phyloP scores from a whole-genome alignment of 2,329 filamentous ascomycete genomes.

The Epichloe sibirici region DNA sequence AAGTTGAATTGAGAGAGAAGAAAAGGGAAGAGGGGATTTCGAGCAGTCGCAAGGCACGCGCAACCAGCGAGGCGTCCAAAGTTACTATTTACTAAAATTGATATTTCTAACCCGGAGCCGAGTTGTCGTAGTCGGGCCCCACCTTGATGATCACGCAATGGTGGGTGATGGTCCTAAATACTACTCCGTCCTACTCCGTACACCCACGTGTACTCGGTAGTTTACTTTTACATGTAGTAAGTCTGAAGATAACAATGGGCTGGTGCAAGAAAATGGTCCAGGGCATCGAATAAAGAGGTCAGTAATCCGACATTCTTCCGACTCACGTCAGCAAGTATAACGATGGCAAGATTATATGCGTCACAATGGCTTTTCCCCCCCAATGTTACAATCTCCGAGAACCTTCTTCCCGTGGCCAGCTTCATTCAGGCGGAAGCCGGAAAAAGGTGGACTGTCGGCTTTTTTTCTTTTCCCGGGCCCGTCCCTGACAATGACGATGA shows the following conservation, averaged over 20 bases:
- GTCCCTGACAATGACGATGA: conserved; percentile 8
- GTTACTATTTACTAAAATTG: not conserved
- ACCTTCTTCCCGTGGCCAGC: too few species aligned
- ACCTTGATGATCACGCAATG: conserved; percentile 19
- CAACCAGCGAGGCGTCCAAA: not conserved
- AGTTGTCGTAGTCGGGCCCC: conserved; percentile 1
- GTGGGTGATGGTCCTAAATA: conserved; percentile 5
- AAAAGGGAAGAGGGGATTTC: conserved; percentile 5
- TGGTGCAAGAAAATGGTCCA: not conserved
- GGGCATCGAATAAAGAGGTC: not conserved
- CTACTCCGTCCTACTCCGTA: too few species aligned
- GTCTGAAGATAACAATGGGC: not conserved
- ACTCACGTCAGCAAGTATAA: too few species aligned
- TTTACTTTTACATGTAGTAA: too few species aligned
- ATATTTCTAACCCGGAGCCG: conserved; percentile 2
- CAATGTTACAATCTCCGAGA: too few species aligned
- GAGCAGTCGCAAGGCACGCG: not conserved
- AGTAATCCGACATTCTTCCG: not conserved
- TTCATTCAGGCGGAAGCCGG: too few species aligned
- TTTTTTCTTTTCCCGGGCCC: not conserved
- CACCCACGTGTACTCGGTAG: too few species aligned
- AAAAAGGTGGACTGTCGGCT: not conserved
- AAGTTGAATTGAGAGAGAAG: not conserved
- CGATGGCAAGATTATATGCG: too few species aligned
- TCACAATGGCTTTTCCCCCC: too few species aligned